These are phyloP conservation scores for Xanthoparmelia taractica DNA, from an alignment of 495 filamentous ascomycete genomes.

Conservation along the genomic window DNA sequence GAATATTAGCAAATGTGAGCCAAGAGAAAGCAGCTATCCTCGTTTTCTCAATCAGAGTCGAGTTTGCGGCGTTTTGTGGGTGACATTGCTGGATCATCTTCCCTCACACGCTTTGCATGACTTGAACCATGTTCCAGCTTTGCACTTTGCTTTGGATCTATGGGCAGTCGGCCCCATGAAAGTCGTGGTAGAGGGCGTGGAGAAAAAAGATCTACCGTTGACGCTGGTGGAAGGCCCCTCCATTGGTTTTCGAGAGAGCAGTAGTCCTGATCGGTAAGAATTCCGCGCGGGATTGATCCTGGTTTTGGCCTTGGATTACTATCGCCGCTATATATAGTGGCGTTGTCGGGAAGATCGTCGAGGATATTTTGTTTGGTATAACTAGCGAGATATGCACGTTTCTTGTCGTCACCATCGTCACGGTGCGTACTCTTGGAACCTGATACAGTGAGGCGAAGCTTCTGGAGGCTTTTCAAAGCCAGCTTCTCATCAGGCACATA, in stretches of 20 bases:
- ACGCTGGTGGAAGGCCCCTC: neutral
- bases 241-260: neutral
- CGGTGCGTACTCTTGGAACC: neutral
- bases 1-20: neutral
- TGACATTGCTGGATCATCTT: neutral
- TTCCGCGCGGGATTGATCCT: neutral
- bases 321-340: neutral
- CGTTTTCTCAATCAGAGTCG: neutral
- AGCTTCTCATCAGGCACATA: neutral
- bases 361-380: neutral
- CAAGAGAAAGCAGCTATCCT: neutral
- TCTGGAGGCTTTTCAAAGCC: neutral
- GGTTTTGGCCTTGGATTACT: neutral
- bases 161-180: neutral
- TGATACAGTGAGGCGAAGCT: neutral
- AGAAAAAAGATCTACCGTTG: neutral
- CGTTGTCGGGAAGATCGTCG: neutral
- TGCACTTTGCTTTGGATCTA: neutral
- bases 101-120: neutral
- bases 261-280: neutral
- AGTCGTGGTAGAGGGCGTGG: neutral
- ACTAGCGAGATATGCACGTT: neutral
- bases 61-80: neutral
- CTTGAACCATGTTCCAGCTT: no score
- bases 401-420: neutral